Evolutionary conservation across 768 basidiomycete species (phyloP), one percentile per base, ranked within the genome.

Genomic region (Gymnopilus dilepis): DNA sequence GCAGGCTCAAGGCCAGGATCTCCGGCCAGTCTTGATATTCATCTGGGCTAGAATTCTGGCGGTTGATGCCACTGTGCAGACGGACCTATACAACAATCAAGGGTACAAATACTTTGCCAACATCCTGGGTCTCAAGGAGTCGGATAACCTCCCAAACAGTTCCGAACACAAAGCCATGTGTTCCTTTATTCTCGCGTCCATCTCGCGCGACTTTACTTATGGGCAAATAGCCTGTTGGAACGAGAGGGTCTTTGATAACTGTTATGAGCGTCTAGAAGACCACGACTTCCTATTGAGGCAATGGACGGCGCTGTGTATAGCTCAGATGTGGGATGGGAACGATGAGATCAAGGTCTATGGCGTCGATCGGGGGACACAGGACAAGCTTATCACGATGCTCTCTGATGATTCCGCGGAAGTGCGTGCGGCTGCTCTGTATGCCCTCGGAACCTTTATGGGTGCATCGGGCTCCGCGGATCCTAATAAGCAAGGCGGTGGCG

Each of bases 141-240:
- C 92, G 57, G 80, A 81, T 33, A 72, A 84, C 41, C 86, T 98
- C n/a, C 95, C 96, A 0, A 97, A 99, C 74, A 87, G 89, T 53
- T 91, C 92, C 4, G 97, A 99, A 72, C 95, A 98, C 74, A 92
- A 94, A 65, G 95, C 97, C 1, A 99, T 99, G 97, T 99, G 96
- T 72, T 92, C 95, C 1, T 99, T 99, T 78, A 95, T 98, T 67
- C 87, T 99, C 26, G 85, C 91, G 22, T 88, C 95, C 13, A 88
- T 97, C 52, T 89, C 91, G 40, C 88, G 97, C n/a, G 95, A 94
- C 69, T 94, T 90, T 72, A 83, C 85, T n/a, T 82, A 84, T 2
- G 96, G 96, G 5, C 95, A 99, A 76, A 82, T 84, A 54, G 94
- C 94, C 2, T 96, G 94, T 73, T 86, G 90, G 77, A 79, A 83